These are phyloP conservation scores for Colletotrichum tofieldiae DNA, from an alignment of 2,329 filamentous ascomycete genomes.

Conservation along the genomic window DNA sequence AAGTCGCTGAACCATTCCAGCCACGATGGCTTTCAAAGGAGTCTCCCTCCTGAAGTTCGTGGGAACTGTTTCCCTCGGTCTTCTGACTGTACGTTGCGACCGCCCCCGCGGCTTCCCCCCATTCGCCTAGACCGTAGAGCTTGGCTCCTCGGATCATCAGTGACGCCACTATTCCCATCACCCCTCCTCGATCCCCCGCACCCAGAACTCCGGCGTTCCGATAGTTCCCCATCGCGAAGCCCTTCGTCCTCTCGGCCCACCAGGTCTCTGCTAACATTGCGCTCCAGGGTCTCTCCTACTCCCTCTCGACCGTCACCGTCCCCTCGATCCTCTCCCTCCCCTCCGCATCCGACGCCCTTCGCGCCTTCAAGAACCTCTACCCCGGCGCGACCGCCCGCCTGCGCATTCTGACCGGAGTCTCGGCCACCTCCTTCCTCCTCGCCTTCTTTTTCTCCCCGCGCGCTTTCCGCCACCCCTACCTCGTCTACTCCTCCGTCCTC, in stretches of 20 bases:
- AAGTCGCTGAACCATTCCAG: constrained; percentile 25
- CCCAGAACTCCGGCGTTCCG: constrained; percentile 6
- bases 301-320: constrained; percentile 82
- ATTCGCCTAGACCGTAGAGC: constrained; percentile 10
- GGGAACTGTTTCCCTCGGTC: constrained; percentile 88
- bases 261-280: constrained; percentile 17
- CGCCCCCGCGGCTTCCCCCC: not conserved
- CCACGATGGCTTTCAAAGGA: constrained; percentile 75
- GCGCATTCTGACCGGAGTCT: constrained; percentile 77
- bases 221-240: not conserved
- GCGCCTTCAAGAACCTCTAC: constrained; percentile 79
- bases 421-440: constrained; percentile 80
- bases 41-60: constrained; percentile 92
- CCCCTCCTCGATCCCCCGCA: constrained; percentile 36
- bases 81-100: constrained; percentile 81
- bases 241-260: not conserved
- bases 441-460: constrained; percentile 85
- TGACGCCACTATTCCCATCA: constrained; percentile 39
- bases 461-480: constrained; percentile 86
- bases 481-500: constrained; percentile 86
- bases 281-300: constrained; percentile 87
- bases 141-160: constrained; percentile 22
- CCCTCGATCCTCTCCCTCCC: constrained; percentile 87
- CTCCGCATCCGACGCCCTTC: constrained; percentile 79
- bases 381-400: constrained; percentile 76